phyloP scores from a whole-genome alignment of 257 asterid genomes.

The Solanum chaucha region DNA sequence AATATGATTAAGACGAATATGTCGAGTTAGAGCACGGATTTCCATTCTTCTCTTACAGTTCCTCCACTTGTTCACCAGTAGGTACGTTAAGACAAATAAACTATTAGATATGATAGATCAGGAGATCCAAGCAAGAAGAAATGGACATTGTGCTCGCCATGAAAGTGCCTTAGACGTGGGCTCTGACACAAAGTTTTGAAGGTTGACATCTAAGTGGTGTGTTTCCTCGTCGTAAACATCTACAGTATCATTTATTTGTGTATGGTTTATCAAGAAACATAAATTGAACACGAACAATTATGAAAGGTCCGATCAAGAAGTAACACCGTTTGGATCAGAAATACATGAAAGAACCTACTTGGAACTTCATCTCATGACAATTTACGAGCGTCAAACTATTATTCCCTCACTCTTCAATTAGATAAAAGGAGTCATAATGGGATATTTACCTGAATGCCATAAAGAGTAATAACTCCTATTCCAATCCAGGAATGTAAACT shows the following conservation, averaged over 20 bases:
- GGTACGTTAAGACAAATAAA: background rate
- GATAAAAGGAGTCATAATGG: background rate
- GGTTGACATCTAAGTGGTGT: background rate
- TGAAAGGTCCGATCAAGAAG: background rate
- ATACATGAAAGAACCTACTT: background rate
- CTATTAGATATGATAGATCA: background rate
- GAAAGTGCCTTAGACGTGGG: background rate
- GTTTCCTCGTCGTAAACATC: background rate
- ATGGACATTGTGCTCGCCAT: background rate
- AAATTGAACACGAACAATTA: background rate
- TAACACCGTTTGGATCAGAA: background rate
- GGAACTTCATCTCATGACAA: background rate
- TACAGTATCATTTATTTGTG: background rate
- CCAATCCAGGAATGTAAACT: constrained; percentile 98
- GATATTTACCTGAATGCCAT: constrained; percentile 71
- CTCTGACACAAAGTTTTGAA: background rate
- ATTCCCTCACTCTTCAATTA: background rate
- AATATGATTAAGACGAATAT: too few relatives aligned
- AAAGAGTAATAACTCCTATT: constrained; percentile 61
- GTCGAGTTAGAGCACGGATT: too few relatives aligned
- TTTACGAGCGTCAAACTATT: background rate
- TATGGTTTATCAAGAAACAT: background rate
- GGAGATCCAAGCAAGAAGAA: background rate
- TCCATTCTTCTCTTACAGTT: too few relatives aligned
- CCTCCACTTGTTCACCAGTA: background rate